Base-by-base conservation (phyloP, 2,329 filamentous ascomycete species). In the Berkeleyomyces basicola region DNA sequence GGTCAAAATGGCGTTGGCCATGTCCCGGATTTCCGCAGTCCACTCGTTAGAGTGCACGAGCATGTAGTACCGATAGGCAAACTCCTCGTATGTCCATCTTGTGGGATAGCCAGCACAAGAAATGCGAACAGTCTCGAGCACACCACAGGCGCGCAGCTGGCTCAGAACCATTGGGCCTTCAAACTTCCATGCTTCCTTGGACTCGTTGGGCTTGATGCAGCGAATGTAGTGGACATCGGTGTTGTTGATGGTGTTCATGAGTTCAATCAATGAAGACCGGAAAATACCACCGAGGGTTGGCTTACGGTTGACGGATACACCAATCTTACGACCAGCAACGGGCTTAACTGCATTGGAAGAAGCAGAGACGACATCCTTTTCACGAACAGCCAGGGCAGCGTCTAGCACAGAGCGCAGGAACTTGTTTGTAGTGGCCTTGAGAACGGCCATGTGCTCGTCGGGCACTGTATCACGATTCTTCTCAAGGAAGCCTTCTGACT, bases 381-480 rank as follows among this genome's bases (percentile, higher is more conserved):
- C 93, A 62, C 93, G 84, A 42, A 96, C 90, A 39, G 85, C 83
- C 11, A 88, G 85, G 43, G 92, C 92, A 42, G 90, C 89, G 60
- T 91, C 87, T 51, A 99, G 76, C 5, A 99, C 90, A 63, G 90
- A 82, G 53, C 81, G 83, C 63, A 99, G 78, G 78, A 99, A 99
- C 58, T 78, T 76, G 74, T 96, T 99, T 40, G 82, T 86, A 0
- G 90, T 95, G 60, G 85, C 84, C 68, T 84, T 86, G 67, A 99
- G 80, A 44, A 99, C 87, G 64, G 93, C 90, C 85, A 99, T 88
- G 72, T 97, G 93, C 76, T 99, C 93, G 71, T 99, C 93, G 4
- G 93, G 93, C 57, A 99, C 93, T 23, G 95, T 99, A 74, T 99
- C 93, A 73, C 93, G 85, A 75, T 99, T 99, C 82, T 99, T 99